These are phyloP conservation scores for Amaranthus cruentus DNA, from an alignment of 148 eudicot species.

Conservation along the genomic window DNA sequence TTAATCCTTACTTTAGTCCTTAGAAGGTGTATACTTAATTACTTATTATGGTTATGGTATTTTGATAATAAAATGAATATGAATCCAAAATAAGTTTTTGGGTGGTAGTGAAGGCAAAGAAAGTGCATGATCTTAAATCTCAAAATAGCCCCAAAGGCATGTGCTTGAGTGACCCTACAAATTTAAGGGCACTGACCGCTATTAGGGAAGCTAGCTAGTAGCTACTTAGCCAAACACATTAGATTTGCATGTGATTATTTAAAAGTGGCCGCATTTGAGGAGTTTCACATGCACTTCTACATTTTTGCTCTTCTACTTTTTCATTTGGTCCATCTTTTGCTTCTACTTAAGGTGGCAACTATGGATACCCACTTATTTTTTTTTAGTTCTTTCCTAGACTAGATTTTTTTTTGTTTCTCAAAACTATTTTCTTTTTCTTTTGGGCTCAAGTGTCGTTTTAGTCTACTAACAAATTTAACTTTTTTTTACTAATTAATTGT, in stretches of 20 bases:
- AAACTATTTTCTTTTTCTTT: conserved; percentile 2
- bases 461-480: not conserved
- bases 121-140: conserved; percentile 3
- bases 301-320: conserved; percentile 15
- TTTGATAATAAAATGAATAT: conserved; percentile 4
- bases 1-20: too few species aligned
- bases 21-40: too few species aligned
- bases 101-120: conserved; percentile 9
- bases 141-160: conserved; percentile 22
- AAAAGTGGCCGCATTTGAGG: conserved; percentile 30
- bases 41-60: not conserved
- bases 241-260: conserved; percentile 26
- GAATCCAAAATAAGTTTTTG: conserved; percentile 13
- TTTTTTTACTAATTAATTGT: not conserved
- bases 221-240: conserved; percentile 11
- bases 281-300: conserved; percentile 26
- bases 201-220: not conserved
- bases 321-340: conserved; percentile 17
- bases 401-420: not conserved
- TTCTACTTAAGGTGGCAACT: conserved; percentile 22
- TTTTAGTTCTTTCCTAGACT: conserved; percentile 7
- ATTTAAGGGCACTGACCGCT: conserved; percentile 21
- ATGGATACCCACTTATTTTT: conserved; percentile 26
- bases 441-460: too few species aligned
- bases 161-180: conserved; percentile 32